phyloP scores from a whole-genome alignment of 169 alveolate species.

The Cryptosporidium parvum region DNA sequence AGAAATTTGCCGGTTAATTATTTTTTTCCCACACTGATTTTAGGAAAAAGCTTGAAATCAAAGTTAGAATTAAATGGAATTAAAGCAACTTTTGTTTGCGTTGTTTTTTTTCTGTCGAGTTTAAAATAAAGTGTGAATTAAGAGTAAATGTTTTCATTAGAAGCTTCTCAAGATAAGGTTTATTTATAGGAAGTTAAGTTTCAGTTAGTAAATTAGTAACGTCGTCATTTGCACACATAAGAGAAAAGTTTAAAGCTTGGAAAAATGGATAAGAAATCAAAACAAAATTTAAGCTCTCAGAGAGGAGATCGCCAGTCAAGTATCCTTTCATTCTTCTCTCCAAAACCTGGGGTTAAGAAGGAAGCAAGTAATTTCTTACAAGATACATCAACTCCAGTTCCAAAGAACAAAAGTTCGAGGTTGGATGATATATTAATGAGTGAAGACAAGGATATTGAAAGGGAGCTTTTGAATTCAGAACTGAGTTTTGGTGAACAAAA shows the following conservation, averaged over 20 bases:
- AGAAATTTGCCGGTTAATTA: slow-evolving; percentile 15
- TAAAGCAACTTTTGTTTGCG: background rate
- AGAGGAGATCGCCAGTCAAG: slow-evolving; percentile 65
- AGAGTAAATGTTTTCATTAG: background rate
- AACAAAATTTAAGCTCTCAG: background rate
- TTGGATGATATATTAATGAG: slow-evolving; percentile 6
- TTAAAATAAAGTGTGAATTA: background rate
- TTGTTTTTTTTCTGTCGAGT: background rate
- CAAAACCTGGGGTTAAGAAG: slow-evolving; percentile 10
- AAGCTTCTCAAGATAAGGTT: background rate
- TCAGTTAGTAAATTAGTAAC: background rate
- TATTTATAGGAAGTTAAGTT: background rate
- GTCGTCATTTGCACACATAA: slow-evolving; percentile 13
- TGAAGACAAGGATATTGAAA: slow-evolving; percentile 55
- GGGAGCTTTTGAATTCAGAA: slow-evolving; percentile 33
- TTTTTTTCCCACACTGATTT: slow-evolving; percentile 27
- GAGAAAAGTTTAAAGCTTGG: background rate
- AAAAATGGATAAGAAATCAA: slow-evolving; percentile 26
- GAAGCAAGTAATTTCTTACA: background rate
- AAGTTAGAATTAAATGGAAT: background rate
- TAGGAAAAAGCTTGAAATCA: background rate
- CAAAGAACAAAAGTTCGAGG: background rate
- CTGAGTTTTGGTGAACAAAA: background rate
- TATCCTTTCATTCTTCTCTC: slow-evolving; percentile 73
- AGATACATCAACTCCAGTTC: slow-evolving; percentile 10